Evolutionary conservation across 345 rosid genomes (phyloP).

Genomic region (Populus euphratica): DNA sequence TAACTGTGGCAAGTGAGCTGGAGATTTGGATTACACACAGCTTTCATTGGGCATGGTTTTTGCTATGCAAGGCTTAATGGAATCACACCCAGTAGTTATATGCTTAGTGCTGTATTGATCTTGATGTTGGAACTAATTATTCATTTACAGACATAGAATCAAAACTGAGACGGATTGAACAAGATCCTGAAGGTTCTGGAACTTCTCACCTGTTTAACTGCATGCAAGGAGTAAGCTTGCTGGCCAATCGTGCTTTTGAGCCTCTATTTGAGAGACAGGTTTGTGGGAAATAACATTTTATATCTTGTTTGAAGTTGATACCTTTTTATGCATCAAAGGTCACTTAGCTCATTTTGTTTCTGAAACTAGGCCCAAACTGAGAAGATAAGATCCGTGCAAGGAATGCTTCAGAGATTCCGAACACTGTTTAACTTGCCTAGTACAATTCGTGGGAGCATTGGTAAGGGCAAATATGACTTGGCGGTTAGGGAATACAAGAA

Average conservation of each 20-base stretch:
- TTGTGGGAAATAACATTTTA: conserved; percentile 19
- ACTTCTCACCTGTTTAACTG: conserved; percentile 73
- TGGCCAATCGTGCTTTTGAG: conserved; percentile 80
- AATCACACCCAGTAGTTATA: background rate
- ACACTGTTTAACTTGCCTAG: conserved; percentile 94
- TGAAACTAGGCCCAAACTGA: conserved; percentile 83
- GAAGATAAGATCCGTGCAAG: conserved; percentile 97
- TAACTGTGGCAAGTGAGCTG: conserved; percentile 1
- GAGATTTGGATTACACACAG: conserved; percentile 9
- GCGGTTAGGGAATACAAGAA: conserved; percentile 97
- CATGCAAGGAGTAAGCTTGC: conserved; percentile 77
- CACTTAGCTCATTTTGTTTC: conserved; percentile 16
- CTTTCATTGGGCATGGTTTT: conserved; percentile 9
- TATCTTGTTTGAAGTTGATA: background rate
- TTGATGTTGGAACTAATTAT: conserved; percentile 23
- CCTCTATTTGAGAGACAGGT: conserved; percentile 99
- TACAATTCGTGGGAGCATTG: conserved; percentile 83
- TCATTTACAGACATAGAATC: conserved; percentile 74
- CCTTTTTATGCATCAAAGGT: background rate
- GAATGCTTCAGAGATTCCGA: conserved; percentile 95
- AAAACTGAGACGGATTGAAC: conserved; percentile 90
- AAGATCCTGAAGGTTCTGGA: conserved; percentile 96
- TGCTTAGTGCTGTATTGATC: background rate
- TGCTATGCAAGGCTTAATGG: background rate
- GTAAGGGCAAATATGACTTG: conserved; percentile 95